These are phyloP conservation scores for Suillus luteus DNA, from an alignment of 768 basidiomycete genomes.

Conservation along the genomic window DNA sequence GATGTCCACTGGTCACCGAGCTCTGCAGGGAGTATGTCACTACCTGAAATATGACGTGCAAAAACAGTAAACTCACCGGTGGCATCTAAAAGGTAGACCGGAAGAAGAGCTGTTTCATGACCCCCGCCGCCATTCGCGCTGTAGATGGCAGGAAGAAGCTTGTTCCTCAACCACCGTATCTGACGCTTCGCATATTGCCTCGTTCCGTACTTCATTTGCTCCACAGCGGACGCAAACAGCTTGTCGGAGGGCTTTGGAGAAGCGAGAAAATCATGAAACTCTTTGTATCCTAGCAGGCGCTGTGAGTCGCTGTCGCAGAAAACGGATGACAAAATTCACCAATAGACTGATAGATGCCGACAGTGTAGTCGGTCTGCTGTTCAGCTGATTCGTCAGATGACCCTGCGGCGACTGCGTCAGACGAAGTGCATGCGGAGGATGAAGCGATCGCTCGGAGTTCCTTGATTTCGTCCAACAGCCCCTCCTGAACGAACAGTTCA, in stretches of 20 bases:
- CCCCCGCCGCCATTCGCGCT: constrained; percentile 38
- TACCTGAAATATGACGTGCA: not conserved
- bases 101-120: constrained; percentile 29
- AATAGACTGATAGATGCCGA: constrained; percentile 94
- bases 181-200: constrained; percentile 91
- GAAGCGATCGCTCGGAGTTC: constrained; percentile 42
- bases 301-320: constrained; percentile 13
- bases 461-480: constrained; percentile 78
- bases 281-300: constrained; percentile 74
- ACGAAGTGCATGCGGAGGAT: not conserved
- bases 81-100: constrained; percentile 67
- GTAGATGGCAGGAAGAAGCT: constrained; percentile 73
- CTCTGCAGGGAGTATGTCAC: constrained; percentile 34
- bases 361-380: constrained; percentile 56
- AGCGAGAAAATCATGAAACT: constrained; percentile 75
- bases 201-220: constrained; percentile 84
- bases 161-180: constrained; percentile 89
- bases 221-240: constrained; percentile 57
- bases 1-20: constrained; percentile 58
- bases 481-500: constrained; percentile 48
- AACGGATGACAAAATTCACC: constrained; percentile 46
- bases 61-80: constrained; percentile 45
- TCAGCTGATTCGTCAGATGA: constrained; percentile 7
- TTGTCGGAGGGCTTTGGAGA: constrained; percentile 40
- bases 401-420: not conserved